Evolutionary conservation across 2,329 filamentous ascomycete genomes (phyloP), one percentile per base, ranked within the genome.

Genomic region (Lojkania enalia): DNA sequence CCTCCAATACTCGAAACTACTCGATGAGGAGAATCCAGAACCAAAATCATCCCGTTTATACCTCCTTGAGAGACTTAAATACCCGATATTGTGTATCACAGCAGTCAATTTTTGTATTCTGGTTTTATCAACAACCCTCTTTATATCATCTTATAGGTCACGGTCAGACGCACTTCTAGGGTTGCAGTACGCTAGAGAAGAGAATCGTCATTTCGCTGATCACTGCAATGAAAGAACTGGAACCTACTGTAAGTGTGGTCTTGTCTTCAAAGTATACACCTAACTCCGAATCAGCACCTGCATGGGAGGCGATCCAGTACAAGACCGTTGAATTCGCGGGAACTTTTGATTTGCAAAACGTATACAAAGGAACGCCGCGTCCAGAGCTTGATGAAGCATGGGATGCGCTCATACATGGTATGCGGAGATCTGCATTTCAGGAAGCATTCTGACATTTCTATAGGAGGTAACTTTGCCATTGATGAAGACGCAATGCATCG

Each of bases 371-470:
- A 5, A 14, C 16, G n/a, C 37, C 25, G 7, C 20, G 37, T 9
- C 37, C 37, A n/a, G 37, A 39, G 37, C 14, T 39, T n/a, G 37
- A 39, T 30, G 25, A 30, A 30, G 37, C 37, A 14, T 39, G 37
- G 37, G 20, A 11, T 23, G 37, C 13, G 6, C 23, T 39, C 13
- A 16, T 39, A 15, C 15, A 29, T 30, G 37, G 37, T 39, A 39
- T 27, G 16, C 23, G 21, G 7, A 15, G 19, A 7, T 7, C 16
- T 35, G 7, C 31, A 35, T 35, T n/a, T 18, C 16, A 35, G 15
- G 15, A 7, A 14, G 7, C 13, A 9, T 35, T n/a, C 31, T 35
- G 16, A 35, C 16, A 14, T 9, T 15, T n/a, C 7, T 35, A 9
- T 9, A 35, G 31, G 31, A 7, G 31, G 31, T 9, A 35, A 35